These are phyloP conservation scores for Neurospora cerealis DNA, from an alignment of 495 filamentous ascomycete genomes.

Conservation along the genomic window DNA sequence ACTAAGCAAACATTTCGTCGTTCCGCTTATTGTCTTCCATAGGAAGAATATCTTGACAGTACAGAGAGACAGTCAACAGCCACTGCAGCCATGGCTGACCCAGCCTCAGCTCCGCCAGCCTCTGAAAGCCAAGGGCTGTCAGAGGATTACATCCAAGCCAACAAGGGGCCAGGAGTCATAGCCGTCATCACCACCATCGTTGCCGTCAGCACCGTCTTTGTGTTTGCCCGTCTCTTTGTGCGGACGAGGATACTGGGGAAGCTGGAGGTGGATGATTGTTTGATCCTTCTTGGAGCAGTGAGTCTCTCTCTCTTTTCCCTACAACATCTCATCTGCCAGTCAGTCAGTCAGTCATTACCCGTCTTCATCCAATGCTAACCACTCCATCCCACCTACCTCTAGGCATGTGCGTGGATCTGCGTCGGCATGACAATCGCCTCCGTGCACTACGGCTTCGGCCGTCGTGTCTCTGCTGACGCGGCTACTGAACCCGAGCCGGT, in stretches of 20 bases:
- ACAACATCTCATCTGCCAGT: neutral
- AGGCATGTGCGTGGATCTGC: neutral
- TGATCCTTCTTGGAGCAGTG: constrained; percentile 12
- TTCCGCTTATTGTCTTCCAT: neutral
- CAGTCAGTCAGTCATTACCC: neutral
- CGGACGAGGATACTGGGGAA: constrained; percentile 10
- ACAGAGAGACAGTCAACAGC: neutral
- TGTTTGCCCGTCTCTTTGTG: constrained; percentile 17
- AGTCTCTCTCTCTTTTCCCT: neutral
- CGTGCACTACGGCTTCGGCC: constrained; percentile 11
- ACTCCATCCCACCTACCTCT: neutral
- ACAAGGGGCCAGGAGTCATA: constrained; percentile 11
- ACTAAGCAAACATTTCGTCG: neutral
- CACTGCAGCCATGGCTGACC: neutral
- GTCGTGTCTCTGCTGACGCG: constrained; percentile 15
- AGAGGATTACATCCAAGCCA: neutral
- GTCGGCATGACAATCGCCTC: constrained; percentile 1
- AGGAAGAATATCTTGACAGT: too few species aligned
- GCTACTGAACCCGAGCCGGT: constrained; percentile 8
- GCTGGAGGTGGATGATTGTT: constrained; percentile 16
- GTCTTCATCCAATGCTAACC: neutral
- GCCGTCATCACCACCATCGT: constrained; percentile 9
- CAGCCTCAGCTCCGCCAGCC: neutral
- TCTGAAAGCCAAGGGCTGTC: neutral
- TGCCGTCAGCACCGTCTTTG: constrained; percentile 14